phyloP scores from a whole-genome alignment of 164 flowering plant genomes.

The Protea cynaroides region DNA sequence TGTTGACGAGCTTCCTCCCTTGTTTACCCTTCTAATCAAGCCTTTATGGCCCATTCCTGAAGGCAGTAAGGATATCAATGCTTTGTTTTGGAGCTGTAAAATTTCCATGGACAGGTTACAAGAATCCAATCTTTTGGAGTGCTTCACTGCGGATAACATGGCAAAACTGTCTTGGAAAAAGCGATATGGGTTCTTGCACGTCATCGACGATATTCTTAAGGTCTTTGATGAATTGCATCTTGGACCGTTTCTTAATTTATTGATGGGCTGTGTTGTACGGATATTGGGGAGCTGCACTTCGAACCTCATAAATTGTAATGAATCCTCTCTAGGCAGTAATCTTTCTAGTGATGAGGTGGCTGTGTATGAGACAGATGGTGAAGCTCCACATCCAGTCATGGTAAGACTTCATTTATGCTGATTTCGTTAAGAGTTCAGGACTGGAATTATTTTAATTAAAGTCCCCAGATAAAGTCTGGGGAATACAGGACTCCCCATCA shows the following conservation, averaged over 20 bases:
- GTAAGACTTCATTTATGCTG: slow-evolving; percentile 23
- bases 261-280: slow-evolving; percentile 74
- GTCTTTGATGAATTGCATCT: slow-evolving; percentile 72
- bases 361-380: slow-evolving; percentile 14
- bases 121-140: slow-evolving; percentile 24
- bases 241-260: slow-evolving; percentile 60
- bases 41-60: slow-evolving; percentile 36
- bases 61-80: slow-evolving; percentile 20
- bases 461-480: background rate
- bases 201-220: slow-evolving; percentile 63
- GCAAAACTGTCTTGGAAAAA: slow-evolving; percentile 63
- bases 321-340: slow-evolving; percentile 13
- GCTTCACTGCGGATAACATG: slow-evolving; percentile 39
- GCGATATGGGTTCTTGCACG: slow-evolving; percentile 73
- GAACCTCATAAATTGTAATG: slow-evolving; percentile 28
- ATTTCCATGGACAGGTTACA: slow-evolving; percentile 29
- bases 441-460: background rate
- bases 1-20: slow-evolving; percentile 67
- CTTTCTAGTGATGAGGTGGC: slow-evolving; percentile 2
- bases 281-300: slow-evolving; percentile 57
- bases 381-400: slow-evolving; percentile 17
- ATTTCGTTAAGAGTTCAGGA: background rate
- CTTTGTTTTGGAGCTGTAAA: slow-evolving; percentile 30
- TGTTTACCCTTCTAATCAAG: slow-evolving; percentile 57
- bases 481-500: background rate